Evolutionary conservation across 2,329 filamentous ascomycete genomes (phyloP), one percentile per base, ranked within the genome.

Genomic region (Claviceps humidiphila): DNA sequence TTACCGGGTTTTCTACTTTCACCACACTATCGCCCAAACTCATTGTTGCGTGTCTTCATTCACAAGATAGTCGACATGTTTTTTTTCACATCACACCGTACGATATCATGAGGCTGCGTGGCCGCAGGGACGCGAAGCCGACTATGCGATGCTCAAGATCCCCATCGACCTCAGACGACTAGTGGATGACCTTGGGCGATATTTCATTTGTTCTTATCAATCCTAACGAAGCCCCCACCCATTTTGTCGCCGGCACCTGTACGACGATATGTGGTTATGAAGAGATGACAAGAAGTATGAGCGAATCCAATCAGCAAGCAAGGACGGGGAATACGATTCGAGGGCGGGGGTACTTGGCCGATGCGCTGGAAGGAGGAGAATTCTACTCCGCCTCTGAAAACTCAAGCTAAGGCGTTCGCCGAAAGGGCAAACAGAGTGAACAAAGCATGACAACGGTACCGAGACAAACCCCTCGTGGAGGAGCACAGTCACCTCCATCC

Each of bases 151-250:
- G 30, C 30, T 34, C 9, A 11, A 9, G 30, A 14, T 16, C 2
- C n/a, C 14, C 16, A n/a, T 9, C 6, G 17, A 16, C 6, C 16
- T 9, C 13, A 5, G 30, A 22, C 5, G 17, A 24, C 7, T 11
- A 20, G 13, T 34, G 39, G 22, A 41, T 20, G 40, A 37, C 42
- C n/a, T 14, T 47, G 51, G 43, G 26, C 47, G n/a, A 37, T 39
- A 41, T 53, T 42, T 51, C 38, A 41, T 50, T 53, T 53, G 51
- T 50, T 22, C 16, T 46, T 37, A 13, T 51, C 34, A 44, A 26
- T 24, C 17, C 11, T 47, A 47, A 51, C 44, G 44, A 38, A 53
- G 39, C 13, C 22, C 24, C 3, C 49, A 22, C 24, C 14, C 16
- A 39, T 37, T 34, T 42, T 26, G 17, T 30, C 44, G 20, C 17